These are phyloP conservation scores for Verticillium dahliae DNA, from an alignment of 2,329 filamentous ascomycete genomes.

Conservation along the genomic window DNA sequence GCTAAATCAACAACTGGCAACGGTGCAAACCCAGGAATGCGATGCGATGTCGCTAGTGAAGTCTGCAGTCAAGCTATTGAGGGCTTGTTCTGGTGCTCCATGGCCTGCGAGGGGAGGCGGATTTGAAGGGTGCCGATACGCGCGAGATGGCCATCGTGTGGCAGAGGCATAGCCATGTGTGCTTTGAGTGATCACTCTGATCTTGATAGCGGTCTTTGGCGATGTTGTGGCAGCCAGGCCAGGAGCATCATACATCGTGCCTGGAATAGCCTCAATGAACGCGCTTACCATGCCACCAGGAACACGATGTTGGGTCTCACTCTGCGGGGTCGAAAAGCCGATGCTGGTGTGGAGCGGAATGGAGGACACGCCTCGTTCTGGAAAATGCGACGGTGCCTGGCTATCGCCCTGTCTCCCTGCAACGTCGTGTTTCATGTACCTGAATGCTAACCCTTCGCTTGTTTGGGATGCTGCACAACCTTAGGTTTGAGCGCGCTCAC, in stretches of 20 bases:
- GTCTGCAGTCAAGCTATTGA: no score
- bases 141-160: not conserved
- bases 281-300: not conserved
- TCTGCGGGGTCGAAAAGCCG: constrained; percentile 1
- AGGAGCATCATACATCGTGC: not conserved
- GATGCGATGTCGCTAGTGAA: not conserved
- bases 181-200: not conserved
- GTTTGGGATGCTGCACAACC: constrained; percentile 20
- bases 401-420: constrained; percentile 1
- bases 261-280: not conserved
- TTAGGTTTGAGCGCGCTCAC: constrained; percentile 3
- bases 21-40: not conserved
- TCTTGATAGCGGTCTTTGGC: not conserved
- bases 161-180: not conserved
- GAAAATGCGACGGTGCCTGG: constrained; percentile 11
- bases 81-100: no score
- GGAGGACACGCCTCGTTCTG: constrained; percentile 11
- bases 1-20: not conserved
- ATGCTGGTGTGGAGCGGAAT: constrained; percentile 5
- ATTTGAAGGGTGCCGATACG: no score
- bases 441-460: constrained; percentile 15
- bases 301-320: not conserved
- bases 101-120: no score
- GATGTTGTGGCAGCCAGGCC: not conserved
- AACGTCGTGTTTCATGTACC: constrained; percentile 17